Evolutionary conservation across 495 filamentous ascomycete species (phyloP).

Genomic region (Tuber calosporum): DNA sequence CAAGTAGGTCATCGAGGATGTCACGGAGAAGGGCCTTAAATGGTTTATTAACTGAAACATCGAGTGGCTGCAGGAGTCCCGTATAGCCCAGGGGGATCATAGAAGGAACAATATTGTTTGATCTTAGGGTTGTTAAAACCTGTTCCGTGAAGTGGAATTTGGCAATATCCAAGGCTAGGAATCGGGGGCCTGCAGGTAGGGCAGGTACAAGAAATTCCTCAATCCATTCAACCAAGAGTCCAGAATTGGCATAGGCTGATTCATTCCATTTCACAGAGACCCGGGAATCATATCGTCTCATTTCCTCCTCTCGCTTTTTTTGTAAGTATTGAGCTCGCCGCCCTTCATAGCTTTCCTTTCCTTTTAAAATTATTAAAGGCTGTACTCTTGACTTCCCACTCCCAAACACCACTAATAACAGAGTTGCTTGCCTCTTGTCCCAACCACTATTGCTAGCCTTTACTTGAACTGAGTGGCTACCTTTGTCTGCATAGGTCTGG

Average conservation of each 20-base stretch:
- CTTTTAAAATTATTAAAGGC: constrained; percentile 12
- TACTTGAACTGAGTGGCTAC: constrained; percentile 2
- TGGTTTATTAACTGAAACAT: constrained; percentile 16
- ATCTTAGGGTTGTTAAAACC: not conserved
- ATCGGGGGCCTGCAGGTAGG: not conserved
- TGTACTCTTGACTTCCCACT: not conserved
- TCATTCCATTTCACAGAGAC: constrained; percentile 8
- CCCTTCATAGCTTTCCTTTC: not conserved
- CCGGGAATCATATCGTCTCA: not conserved
- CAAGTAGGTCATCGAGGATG: constrained; percentile 7
- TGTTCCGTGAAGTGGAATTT: constrained; percentile 11
- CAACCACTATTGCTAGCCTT: not conserved
- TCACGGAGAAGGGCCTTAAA: constrained; percentile 3
- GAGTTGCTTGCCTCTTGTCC: constrained; percentile 12
- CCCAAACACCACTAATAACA: constrained; percentile 10
- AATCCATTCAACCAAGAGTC: constrained; percentile 1
- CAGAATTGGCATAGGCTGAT: constrained; percentile 6
- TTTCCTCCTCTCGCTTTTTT: not conserved
- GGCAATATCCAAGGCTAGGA: constrained; percentile 6
- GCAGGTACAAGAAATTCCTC: constrained; percentile 4
- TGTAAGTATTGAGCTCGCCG: not conserved
- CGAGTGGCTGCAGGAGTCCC: constrained; percentile 4
- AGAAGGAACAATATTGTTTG: constrained; percentile 8
- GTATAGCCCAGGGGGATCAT: not conserved
- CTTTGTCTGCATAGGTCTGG: constrained; percentile 2